Evolutionary conservation across 768 basidiomycete genomes (phyloP).

Genomic region (Mycena galericulata): DNA sequence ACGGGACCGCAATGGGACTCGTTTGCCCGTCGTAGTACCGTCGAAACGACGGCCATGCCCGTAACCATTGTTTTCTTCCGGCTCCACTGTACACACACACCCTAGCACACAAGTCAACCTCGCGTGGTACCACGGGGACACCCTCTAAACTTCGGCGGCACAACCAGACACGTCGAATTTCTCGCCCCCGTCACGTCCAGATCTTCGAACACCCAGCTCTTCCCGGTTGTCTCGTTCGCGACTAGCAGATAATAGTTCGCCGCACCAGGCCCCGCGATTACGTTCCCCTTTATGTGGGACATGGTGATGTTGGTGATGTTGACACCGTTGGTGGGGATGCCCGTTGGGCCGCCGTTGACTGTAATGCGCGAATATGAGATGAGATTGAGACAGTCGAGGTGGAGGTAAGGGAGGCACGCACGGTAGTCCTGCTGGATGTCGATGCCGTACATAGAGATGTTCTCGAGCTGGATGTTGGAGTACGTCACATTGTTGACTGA

Average conservation of each 20-base stretch:
- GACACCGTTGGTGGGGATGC: background rate
- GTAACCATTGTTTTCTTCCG: too few relatives aligned
- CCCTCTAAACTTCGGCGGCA: background rate
- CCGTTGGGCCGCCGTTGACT: background rate
- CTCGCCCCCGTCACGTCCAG: background rate
- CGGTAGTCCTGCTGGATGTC: slow-evolving; percentile 3
- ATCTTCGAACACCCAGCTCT: background rate
- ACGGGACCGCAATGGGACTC: too few relatives aligned
- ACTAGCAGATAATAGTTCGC: background rate
- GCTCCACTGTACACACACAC: too few relatives aligned
- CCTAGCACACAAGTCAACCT: background rate
- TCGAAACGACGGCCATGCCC: too few relatives aligned
- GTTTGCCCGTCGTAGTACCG: too few relatives aligned
- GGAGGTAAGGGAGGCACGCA: background rate
- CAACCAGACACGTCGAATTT: background rate
- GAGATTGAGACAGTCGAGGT: background rate
- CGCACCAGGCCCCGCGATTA: background rate
- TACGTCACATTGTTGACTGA: background rate
- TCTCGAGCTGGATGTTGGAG: background rate
- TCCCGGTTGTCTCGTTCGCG: background rate
- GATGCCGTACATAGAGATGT: background rate
- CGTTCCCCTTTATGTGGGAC: background rate
- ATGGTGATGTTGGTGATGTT: background rate
- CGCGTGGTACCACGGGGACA: background rate
- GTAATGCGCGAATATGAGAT: background rate